Evolutionary conservation across 2,329 filamentous ascomycete species (phyloP).

Genomic region (Alternaria angustiovoidea): DNA sequence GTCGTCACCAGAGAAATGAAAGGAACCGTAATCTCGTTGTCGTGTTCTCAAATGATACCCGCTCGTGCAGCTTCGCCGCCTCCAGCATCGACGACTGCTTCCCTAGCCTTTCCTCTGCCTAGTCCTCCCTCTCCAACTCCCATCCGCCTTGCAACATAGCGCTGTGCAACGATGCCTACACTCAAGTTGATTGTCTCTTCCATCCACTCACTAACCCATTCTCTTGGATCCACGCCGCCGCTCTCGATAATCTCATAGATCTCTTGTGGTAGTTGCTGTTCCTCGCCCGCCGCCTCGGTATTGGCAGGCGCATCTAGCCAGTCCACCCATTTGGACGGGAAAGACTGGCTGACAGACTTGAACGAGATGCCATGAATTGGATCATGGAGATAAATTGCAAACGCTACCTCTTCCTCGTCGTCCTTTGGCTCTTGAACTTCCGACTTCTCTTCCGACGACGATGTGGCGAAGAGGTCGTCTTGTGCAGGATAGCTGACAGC

Average conservation of each 20-base stretch:
- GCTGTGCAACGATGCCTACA: slow-evolving; percentile 87
- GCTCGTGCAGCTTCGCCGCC: slow-evolving; percentile 69
- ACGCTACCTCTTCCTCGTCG: slow-evolving; percentile 70
- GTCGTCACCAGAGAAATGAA: slow-evolving; percentile 9
- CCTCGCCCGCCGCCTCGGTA: slow-evolving; percentile 50
- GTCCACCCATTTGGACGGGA: slow-evolving; percentile 85
- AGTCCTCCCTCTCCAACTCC: slow-evolving; percentile 85
- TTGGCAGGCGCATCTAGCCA: slow-evolving; percentile 77
- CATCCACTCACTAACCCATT: slow-evolving; percentile 98
- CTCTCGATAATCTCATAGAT: slow-evolving; percentile 82
- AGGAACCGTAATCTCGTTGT: neutral
- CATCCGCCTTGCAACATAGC: slow-evolving; percentile 95
- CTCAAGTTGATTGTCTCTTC: slow-evolving; percentile 83
- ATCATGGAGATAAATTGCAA: slow-evolving; percentile 83
- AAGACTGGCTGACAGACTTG: slow-evolving; percentile 78
- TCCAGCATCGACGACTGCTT: slow-evolving; percentile 63
- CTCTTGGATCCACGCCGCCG: slow-evolving; percentile 84
- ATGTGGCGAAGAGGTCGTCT: slow-evolving; percentile 71
- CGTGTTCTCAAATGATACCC: slow-evolving; percentile 41
- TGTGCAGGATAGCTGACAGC: slow-evolving; percentile 74
- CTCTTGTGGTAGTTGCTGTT: slow-evolving; percentile 75
- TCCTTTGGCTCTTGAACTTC: slow-evolving; percentile 65
- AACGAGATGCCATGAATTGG: slow-evolving; percentile 92
- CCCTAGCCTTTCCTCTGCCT: slow-evolving; percentile 65
- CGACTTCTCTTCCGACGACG: slow-evolving; percentile 61